A percentile compares a stretch with the other conserved stretches of the same genome.
Conservation (phyloP, 2,329 filamentous ascomycete species). For the Juglanconis juglandina region DNA sequence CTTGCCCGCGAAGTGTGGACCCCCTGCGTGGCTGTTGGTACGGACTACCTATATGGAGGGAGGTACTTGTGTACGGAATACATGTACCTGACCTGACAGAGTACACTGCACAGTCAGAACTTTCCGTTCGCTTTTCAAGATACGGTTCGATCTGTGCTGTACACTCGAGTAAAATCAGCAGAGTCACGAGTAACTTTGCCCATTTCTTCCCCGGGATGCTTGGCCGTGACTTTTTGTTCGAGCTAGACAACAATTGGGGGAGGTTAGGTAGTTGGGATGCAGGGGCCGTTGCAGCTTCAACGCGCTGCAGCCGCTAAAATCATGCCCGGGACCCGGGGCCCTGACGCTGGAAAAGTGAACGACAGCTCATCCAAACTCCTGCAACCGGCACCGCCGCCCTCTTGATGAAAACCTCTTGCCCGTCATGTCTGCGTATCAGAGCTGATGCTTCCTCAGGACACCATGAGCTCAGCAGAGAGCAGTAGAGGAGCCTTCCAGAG, state of each 20-base stretch:
- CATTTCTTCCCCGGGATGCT: no score
- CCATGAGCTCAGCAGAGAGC: no score
- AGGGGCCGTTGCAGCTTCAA: constrained; percentile 4
- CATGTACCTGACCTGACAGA: not conserved
- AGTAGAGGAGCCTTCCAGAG: no score
- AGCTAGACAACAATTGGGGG: no score
- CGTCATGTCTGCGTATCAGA: no score
- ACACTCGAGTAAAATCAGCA: no score
- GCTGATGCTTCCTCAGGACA: no score
- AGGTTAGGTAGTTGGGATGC: not conserved
- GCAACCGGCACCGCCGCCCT: not conserved
- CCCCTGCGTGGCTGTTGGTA: not conserved
- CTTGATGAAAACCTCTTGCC: no score
- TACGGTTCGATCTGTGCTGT: no score
- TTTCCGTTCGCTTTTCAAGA: not conserved
- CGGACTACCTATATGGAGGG: not conserved
- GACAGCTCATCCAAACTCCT: not conserved
- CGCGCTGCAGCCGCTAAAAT: constrained; percentile 6
- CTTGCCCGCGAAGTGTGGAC: not conserved
- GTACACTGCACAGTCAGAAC: not conserved
- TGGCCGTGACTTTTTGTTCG: no score
- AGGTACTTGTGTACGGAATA: not conserved
- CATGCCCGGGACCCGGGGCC: not conserved
- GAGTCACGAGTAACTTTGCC: no score
- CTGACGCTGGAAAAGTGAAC: no score